Percentiles rank a stretch among this genome's conserved stretches.
Conservation (phyloP, 768 basidiomycete genomes). For the Steccherinum ochraceum region DNA sequence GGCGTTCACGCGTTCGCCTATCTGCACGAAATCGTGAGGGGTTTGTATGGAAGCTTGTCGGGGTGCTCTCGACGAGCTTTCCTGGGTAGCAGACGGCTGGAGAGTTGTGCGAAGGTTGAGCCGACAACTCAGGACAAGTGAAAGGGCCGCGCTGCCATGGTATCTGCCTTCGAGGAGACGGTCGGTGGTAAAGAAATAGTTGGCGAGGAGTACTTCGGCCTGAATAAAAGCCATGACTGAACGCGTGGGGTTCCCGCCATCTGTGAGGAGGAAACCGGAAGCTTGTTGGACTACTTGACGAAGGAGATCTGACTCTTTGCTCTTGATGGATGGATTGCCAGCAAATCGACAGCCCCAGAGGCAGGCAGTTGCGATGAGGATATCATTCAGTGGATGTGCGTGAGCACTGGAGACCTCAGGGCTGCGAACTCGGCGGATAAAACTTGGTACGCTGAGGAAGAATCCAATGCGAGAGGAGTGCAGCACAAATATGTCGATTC, state of each 20-base stretch:
- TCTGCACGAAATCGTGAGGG: not conserved
- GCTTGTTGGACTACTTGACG: too few relatives aligned
- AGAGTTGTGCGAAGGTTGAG: not conserved
- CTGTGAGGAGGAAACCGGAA: slow-evolving; percentile 41
- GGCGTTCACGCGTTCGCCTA: not conserved
- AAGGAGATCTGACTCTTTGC: too few relatives aligned
- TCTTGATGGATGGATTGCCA: slow-evolving; percentile 13
- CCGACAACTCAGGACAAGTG: not conserved
- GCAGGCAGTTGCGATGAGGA: slow-evolving; percentile 38
- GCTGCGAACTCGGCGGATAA: slow-evolving; percentile 33
- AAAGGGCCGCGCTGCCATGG: not conserved
- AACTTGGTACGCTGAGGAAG: slow-evolving; percentile 50
- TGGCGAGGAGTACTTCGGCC: not conserved
- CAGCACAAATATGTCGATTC: slow-evolving; percentile 52
- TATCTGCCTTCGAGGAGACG: not conserved
- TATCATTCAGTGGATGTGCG: slow-evolving; percentile 24
- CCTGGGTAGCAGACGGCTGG: too few relatives aligned
- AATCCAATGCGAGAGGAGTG: slow-evolving; percentile 58
- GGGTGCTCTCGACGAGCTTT: too few relatives aligned
- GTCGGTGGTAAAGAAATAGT: not conserved
- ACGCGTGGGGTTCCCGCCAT: slow-evolving; percentile 25
- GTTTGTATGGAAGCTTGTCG: too few relatives aligned
- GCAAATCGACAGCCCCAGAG: slow-evolving; percentile 29
- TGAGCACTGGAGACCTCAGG: slow-evolving; percentile 25
- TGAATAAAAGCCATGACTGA: not conserved